Percentiles rank a stretch among this genome's conserved stretches.
These are phyloP conservation scores for Zangia roseola DNA, from an alignment of 768 basidiomycete species.

Conservation along the genomic window DNA sequence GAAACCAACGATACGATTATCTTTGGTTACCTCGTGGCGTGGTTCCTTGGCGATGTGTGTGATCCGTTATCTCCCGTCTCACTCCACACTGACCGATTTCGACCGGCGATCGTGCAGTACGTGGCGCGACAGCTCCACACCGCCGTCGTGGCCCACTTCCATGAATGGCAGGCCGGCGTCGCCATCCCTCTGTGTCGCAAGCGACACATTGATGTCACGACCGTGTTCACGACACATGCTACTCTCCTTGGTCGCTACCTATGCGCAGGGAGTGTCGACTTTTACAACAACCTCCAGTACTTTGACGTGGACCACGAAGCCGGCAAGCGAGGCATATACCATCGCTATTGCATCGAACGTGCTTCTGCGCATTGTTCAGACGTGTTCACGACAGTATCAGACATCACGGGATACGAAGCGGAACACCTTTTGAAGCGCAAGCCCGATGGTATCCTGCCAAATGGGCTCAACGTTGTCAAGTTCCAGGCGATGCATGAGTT, in stretches of 20 bases:
- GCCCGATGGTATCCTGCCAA: slow-evolving; percentile 95
- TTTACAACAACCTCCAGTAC: slow-evolving; percentile 99
- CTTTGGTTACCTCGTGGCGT: slow-evolving; percentile 96
- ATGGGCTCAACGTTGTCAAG: slow-evolving; percentile 97
- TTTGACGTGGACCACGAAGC: slow-evolving; percentile 99
- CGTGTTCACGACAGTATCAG: slow-evolving; percentile 97
- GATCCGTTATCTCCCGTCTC: slow-evolving; percentile 10
- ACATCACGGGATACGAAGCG: slow-evolving; percentile 96
- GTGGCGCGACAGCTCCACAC: slow-evolving; percentile 75
- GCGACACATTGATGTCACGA: slow-evolving; percentile 96
- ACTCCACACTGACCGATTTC: slow-evolving; percentile 5
- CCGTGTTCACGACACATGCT: slow-evolving; percentile 98
- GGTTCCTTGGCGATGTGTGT: slow-evolving; percentile 98
- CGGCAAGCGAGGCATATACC: slow-evolving; percentile 98
- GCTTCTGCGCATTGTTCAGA: slow-evolving; percentile 93
- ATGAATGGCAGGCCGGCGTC: slow-evolving; percentile 99
- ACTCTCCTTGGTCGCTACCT: slow-evolving; percentile 98
- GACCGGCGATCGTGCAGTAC: slow-evolving; percentile 49
- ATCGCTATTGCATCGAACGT: slow-evolving; percentile 96
- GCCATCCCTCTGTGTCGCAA: slow-evolving; percentile 94
- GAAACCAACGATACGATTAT: slow-evolving; percentile 99
- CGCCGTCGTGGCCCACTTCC: slow-evolving; percentile 96
- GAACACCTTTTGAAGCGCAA: slow-evolving; percentile 97
- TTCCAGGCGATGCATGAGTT: slow-evolving; percentile 99
- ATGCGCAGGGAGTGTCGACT: slow-evolving; percentile 97